phyloP scores from a whole-genome alignment of 495 filamentous ascomycete species.

The Thozetella sp. region DNA sequence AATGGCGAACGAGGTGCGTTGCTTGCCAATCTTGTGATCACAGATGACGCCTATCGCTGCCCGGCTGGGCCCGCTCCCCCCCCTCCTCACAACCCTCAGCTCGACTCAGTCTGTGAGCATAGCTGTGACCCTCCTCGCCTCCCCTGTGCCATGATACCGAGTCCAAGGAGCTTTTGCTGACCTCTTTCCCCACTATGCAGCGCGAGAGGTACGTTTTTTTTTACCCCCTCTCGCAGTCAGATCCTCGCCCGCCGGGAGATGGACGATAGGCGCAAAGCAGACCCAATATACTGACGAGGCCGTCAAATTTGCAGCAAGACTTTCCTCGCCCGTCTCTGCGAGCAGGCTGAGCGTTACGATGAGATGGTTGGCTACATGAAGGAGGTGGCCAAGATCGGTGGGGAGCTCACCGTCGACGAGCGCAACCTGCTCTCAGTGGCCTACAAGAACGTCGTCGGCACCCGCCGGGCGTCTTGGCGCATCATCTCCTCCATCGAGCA shows the following conservation, averaged over 20 bases:
- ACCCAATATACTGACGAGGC: slow-evolving; percentile 20
- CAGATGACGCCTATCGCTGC: slow-evolving; percentile 21
- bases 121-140: slow-evolving; percentile 5
- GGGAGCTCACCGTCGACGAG: slow-evolving; percentile 96
- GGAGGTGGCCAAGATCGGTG: slow-evolving; percentile 99
- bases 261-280: slow-evolving; percentile 5
- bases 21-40: slow-evolving; percentile 19
- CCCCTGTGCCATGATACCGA: slow-evolving; percentile 3
- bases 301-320: slow-evolving; percentile 79
- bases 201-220: slow-evolving; percentile 76
- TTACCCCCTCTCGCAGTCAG: neutral
- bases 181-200: slow-evolving; percentile 42
- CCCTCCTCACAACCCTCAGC: slow-evolving; percentile 22
- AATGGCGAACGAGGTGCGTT: slow-evolving; percentile 73
- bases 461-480: slow-evolving; percentile 97
- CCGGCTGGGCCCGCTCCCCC: slow-evolving; percentile 24
- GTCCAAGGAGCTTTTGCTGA: slow-evolving; percentile 36
- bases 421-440: slow-evolving; percentile 98
- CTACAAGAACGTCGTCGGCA: slow-evolving; percentile 99
- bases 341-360: slow-evolving; percentile 99
- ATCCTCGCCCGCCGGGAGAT: neutral
- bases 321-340: slow-evolving; percentile 98
- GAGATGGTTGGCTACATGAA: slow-evolving; percentile 99
- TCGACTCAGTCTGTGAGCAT: slow-evolving; percentile 14
- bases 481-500: slow-evolving; percentile 99